These are phyloP conservation scores for Diaporthe helianthi DNA, from an alignment of 2,329 filamentous ascomycete species.

Conservation along the genomic window DNA sequence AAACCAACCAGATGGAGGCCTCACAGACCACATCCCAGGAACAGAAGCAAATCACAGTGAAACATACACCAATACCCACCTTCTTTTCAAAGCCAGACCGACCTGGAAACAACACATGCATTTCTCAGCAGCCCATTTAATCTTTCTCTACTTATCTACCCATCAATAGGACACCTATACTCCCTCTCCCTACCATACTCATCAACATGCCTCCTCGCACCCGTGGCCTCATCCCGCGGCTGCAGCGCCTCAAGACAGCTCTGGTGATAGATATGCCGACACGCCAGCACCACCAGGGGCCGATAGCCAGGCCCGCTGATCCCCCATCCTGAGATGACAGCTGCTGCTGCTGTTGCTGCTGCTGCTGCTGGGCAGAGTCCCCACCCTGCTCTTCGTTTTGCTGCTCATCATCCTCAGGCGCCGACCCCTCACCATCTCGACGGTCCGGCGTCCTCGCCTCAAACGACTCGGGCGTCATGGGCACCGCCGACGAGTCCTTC, in stretches of 20 bases:
- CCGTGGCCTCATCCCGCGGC: slow-evolving; percentile 50
- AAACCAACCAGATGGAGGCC: too few relatives aligned
- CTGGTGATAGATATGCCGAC: slow-evolving; percentile 74
- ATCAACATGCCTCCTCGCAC: slow-evolving; percentile 53
- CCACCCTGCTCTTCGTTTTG: slow-evolving; percentile 40
- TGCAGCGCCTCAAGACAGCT: slow-evolving; percentile 72
- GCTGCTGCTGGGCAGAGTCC: slow-evolving; percentile 55
- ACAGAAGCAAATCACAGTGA: neutral
- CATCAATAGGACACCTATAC: slow-evolving; percentile 65
- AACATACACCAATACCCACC: neutral
- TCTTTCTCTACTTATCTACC: slow-evolving; percentile 42
- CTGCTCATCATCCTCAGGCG: slow-evolving; percentile 49
- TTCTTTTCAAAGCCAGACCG: neutral
- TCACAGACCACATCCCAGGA: neutral
- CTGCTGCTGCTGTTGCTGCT: slow-evolving; percentile 47
- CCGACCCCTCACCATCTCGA: slow-evolving; percentile 8
- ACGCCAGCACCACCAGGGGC: slow-evolving; percentile 71
- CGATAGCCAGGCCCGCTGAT: slow-evolving; percentile 57
- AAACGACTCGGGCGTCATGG: slow-evolving; percentile 34
- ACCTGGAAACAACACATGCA: neutral
- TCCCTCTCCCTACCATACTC: slow-evolving; percentile 53
- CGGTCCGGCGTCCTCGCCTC: slow-evolving; percentile 27
- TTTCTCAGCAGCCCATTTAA: neutral
- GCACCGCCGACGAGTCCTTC: slow-evolving; percentile 31
- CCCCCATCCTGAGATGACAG: neutral